Percentiles rank a stretch among this genome's conserved stretches.
phyloP scores from a whole-genome alignment of 2,329 filamentous ascomycete species.

The Nemania diffusa region DNA sequence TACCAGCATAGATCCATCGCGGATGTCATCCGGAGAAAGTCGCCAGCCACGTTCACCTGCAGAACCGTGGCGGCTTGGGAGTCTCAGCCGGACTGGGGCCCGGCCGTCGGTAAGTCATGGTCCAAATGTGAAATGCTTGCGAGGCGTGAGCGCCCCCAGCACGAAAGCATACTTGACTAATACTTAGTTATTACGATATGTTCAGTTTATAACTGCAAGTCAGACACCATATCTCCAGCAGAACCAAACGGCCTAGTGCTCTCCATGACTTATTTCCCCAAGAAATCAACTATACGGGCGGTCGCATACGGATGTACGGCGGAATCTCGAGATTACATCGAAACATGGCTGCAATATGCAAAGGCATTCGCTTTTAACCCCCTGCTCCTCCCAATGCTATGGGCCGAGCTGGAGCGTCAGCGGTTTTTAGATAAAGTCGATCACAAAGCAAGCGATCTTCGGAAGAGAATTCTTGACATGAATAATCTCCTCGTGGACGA shows the following conservation, averaged over 20 bases:
- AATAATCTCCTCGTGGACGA: constrained; percentile 3
- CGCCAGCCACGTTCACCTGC: constrained; percentile 32
- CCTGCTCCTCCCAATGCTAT: constrained; percentile 39
- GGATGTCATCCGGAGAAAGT: constrained; percentile 20
- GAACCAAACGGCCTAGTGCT: constrained; percentile 33
- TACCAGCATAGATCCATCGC: constrained; percentile 39
- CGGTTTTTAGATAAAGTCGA: constrained; percentile 33
- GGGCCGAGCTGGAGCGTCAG: constrained; percentile 35
- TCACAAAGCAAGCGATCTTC: constrained; percentile 12
- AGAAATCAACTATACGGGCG: constrained; percentile 30
- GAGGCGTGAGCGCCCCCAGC: neutral
- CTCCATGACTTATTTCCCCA: constrained; percentile 38
- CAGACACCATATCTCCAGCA: constrained; percentile 34
- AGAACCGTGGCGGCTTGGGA: constrained; percentile 30
- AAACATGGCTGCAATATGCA: neutral
- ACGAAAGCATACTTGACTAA: neutral
- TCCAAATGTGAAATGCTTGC: neutral
- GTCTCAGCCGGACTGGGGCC: constrained; percentile 15
- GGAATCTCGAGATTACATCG: neutral
- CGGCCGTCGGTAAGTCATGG: constrained; percentile 28
- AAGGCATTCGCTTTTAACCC: constrained; percentile 33
- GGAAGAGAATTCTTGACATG: constrained; percentile 34
- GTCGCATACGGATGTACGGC: constrained; percentile 40
- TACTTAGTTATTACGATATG: neutral
- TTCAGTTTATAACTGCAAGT: constrained; percentile 43